These are phyloP conservation scores for Thermothelomyces thermophilus DNA, from an alignment of 2,329 filamentous ascomycete species.

Conservation along the genomic window DNA sequence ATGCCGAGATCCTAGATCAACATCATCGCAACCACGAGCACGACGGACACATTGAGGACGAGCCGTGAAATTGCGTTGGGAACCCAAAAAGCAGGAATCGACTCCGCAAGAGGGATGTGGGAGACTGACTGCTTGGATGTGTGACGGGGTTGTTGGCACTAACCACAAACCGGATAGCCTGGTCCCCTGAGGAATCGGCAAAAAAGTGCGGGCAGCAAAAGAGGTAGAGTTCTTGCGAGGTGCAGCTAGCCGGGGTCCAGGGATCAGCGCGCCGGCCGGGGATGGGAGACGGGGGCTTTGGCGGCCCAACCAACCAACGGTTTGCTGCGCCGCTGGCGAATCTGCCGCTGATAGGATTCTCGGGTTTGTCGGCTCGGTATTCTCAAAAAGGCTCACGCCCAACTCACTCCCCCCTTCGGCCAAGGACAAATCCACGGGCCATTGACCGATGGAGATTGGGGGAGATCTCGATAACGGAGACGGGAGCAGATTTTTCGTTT, in stretches of 20 bases:
- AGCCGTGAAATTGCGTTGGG: neutral
- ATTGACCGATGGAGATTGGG: neutral
- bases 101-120: neutral
- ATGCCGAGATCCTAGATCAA: neutral
- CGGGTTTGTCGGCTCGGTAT: neutral
- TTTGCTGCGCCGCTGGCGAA: conserved; percentile 11
- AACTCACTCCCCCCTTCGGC: neutral
- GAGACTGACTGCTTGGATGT: neutral
- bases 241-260: neutral
- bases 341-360: neutral
- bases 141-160: conserved; percentile 5
- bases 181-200: neutral
- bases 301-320: neutral
- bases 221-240: neutral
- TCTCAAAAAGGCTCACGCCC: too few relatives aligned
- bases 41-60: conserved; percentile 4
- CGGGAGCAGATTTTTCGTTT: too few relatives aligned
- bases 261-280: conserved; percentile 4
- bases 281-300: neutral
- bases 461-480: too few relatives aligned
- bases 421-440: neutral
- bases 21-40: neutral
- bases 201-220: neutral
- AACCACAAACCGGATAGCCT: neutral
- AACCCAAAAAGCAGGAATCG: neutral